Percentiles rank a stretch among this genome's conserved stretches.
These are phyloP conservation scores for Suhomyces bribrorum DNA, from an alignment of 1,139 yeast species.

Conservation along the genomic window DNA sequence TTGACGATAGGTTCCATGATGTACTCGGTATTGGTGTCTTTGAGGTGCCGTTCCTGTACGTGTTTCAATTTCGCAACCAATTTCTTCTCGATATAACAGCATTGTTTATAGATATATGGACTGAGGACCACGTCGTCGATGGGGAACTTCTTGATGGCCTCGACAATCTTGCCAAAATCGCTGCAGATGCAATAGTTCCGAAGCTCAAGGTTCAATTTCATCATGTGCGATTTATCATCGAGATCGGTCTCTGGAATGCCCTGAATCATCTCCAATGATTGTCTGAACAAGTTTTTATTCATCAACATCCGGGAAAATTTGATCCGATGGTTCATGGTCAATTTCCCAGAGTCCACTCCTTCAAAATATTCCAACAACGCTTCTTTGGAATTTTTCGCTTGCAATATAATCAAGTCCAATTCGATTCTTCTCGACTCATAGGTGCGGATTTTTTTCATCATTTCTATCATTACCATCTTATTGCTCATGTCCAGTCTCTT, in stretches of 20 bases:
- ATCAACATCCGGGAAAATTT: conserved; percentile 33
- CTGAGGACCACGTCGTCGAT: conserved; percentile 32
- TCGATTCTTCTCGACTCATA: conserved; percentile 18
- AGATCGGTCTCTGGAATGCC: conserved; percentile 25
- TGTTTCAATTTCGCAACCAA: conserved; percentile 19
- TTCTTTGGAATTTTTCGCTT: conserved; percentile 17
- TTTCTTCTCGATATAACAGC: conserved; percentile 30
- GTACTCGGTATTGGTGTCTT: neutral
- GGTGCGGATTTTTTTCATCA: conserved; percentile 24
- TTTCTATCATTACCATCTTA: conserved; percentile 23
- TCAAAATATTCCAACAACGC: conserved; percentile 8
- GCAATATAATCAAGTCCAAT: conserved; percentile 25
- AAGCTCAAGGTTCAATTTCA: conserved; percentile 25
- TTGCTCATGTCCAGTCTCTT: conserved; percentile 25
- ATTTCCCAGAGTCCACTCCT: conserved; percentile 9
- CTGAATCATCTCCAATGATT: conserved; percentile 27
- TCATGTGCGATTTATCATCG: conserved; percentile 29
- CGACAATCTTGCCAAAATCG: conserved; percentile 23
- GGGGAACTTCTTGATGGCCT: conserved; percentile 31
- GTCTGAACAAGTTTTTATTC: conserved; percentile 29
- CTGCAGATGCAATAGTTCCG: conserved; percentile 23
- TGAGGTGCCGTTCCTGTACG: conserved; percentile 6
- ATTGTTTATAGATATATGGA: conserved; percentile 38
- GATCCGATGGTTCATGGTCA: conserved; percentile 30
- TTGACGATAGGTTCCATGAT: neutral